Conservation (phyloP, 371 early-diverging fungal species). For the Umbelopsis sp. region DNA sequence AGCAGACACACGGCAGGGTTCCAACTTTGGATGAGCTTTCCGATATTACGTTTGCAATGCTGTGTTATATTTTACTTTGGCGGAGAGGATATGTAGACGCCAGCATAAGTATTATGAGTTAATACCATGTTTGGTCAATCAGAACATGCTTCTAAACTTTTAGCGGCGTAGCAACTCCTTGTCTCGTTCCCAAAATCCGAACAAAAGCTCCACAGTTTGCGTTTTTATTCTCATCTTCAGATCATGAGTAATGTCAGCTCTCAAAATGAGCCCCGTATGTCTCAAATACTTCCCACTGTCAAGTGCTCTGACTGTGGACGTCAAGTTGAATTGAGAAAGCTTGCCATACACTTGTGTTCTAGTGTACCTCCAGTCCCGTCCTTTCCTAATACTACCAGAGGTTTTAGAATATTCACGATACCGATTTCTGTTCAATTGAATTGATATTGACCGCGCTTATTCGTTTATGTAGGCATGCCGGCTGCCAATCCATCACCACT, state of each 20-base stretch:
- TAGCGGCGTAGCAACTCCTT: slow-evolving; percentile 19
- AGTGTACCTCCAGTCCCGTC: slow-evolving; percentile 24
- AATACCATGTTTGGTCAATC: slow-evolving; percentile 6
- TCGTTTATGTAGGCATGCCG: not conserved
- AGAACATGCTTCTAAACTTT: slow-evolving; percentile 13
- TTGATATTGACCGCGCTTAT: not conserved
- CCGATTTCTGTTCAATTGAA: not conserved
- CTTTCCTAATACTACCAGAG: slow-evolving; percentile 5
- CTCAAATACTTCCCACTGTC: slow-evolving; percentile 28
- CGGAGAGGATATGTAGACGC: not conserved
- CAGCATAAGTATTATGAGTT: not conserved
- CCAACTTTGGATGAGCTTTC: not conserved
- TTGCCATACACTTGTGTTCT: slow-evolving; percentile 29
- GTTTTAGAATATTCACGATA: not conserved
- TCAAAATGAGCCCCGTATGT: slow-evolving; percentile 22
- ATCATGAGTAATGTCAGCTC: slow-evolving; percentile 17
- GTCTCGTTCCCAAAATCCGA: slow-evolving; percentile 14
- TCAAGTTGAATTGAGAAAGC: slow-evolving; percentile 25
- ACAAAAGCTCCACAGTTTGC: not conserved
- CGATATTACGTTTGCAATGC: not conserved
- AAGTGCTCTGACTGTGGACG: slow-evolving; percentile 31
- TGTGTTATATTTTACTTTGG: not conserved
- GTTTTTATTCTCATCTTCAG: slow-evolving; percentile 8
- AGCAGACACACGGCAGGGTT: not conserved
- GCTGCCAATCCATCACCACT: not conserved